These are phyloP conservation scores for Claviceps purpurea DNA, from an alignment of 2,329 filamentous ascomycete species.

Conservation along the genomic window DNA sequence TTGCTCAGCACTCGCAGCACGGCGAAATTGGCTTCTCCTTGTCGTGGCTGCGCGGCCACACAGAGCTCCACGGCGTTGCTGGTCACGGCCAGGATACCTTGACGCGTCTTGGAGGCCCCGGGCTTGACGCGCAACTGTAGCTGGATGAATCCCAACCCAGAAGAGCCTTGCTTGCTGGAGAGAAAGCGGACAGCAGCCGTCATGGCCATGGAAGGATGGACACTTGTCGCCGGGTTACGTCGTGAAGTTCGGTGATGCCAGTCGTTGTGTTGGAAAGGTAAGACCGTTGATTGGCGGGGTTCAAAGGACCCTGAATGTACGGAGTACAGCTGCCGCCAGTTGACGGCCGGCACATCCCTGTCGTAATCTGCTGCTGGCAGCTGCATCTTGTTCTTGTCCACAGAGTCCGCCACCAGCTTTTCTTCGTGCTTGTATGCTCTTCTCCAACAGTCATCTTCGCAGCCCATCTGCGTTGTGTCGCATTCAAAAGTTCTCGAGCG, in stretches of 20 bases:
- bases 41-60: conserved; percentile 49
- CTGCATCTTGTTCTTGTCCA: too few species aligned
- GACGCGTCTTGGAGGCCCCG: conserved; percentile 44
- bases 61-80: conserved; percentile 48
- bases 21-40: conserved; percentile 57
- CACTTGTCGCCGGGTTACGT: not conserved
- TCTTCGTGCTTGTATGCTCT: not conserved
- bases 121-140: conserved; percentile 56
- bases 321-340: not conserved
- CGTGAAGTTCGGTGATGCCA: too few species aligned
- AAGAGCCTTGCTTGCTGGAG: conserved; percentile 31
- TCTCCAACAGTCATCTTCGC: conserved; percentile 11
- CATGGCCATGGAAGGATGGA: not conserved
- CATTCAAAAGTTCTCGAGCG: conserved; percentile 13
- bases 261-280: too few species aligned
- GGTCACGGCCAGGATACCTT: conserved; percentile 45
- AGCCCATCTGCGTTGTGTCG: conserved; percentile 11
- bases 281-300: too few species aligned
- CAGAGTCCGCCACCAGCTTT: not conserved
- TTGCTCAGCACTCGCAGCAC: conserved; percentile 49
- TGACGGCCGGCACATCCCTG: not conserved
- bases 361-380: too few species aligned
- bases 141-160: conserved; percentile 32
- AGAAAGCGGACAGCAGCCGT: conserved; percentile 31
- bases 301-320: too few species aligned